Base-by-base conservation (phyloP, 176 grass and related monocot genomes). In the Neostapfia colusana region DNA sequence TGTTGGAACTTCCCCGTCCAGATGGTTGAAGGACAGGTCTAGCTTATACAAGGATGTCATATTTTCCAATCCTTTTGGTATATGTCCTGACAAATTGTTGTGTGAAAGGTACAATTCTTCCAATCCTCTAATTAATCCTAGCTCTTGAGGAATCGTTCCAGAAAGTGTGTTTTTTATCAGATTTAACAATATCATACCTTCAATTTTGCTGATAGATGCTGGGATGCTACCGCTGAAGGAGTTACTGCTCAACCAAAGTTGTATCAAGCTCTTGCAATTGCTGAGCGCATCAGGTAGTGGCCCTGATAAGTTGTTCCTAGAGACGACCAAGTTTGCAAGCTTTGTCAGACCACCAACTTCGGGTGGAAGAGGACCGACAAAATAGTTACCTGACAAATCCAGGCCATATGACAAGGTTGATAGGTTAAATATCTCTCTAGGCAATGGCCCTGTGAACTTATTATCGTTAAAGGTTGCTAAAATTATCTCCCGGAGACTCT, bases 21-120 rank as follows among this genome's bases (percentile, higher is more conserved):
- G 70, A 66, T 73, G 21, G 34, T 89, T 92, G 86, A 81, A 89
- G 7, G 86, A 89, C 4, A 92, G 3, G 35, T 92, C 81, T 16
- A 92, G 70, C 16, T 16, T 14, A 5, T 77, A 15, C 61, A 92
- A 49, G 6, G 49, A 76, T 9, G 8, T 25, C 54, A 86, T 72
- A 9, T 25, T 25, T 43, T 26, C 36, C 0, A 89, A 38, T n/a
- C 59, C 72, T 4, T 65, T 39, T 7, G 83, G 90, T 8, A 92
- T 86, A 3, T 39, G 17, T 2, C 83, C 90, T n/a, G 75, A 86
- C 23, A 92, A 81, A 25, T 83, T 77, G 8, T 88, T 92, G n/a
- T 11, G 37, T 25, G 86, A 79, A 80, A 92, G 83, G 78, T 92
- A 42, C 31, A 92, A 24, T 25, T n/a, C 34, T 31, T 63, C 7